Percentiles rank a stretch among this genome's conserved stretches.
phyloP scores from a whole-genome alignment of 805 yeast genomes.

The Myxozyma nipponensis region DNA sequence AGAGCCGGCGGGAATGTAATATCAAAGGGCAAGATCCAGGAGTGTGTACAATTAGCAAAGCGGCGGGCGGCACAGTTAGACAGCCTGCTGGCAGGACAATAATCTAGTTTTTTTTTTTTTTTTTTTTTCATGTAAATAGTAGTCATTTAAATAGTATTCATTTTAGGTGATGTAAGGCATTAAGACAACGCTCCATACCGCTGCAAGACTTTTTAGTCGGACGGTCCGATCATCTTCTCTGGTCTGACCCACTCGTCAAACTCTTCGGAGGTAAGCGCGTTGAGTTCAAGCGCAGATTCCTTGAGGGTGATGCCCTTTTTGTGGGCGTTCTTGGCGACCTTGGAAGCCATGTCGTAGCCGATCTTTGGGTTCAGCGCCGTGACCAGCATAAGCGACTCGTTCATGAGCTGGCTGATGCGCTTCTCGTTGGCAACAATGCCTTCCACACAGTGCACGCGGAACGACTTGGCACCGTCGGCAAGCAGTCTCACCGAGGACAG shows the following conservation, averaged over 20 bases:
- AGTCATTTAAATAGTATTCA: no score
- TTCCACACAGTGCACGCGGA: slow-evolving; percentile 91
- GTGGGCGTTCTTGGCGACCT: slow-evolving; percentile 98
- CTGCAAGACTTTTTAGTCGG: slow-evolving; percentile 14
- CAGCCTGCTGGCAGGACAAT: background rate
- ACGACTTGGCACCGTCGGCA: slow-evolving; percentile 85
- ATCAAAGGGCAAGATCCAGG: slow-evolving; percentile 4
- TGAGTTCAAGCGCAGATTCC: slow-evolving; percentile 89
- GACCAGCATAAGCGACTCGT: slow-evolving; percentile 95
- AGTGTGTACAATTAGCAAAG: slow-evolving; percentile 16
- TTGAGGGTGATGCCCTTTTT: slow-evolving; percentile 94
- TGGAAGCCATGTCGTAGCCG: slow-evolving; percentile 95
- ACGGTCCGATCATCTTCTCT: slow-evolving; percentile 95
- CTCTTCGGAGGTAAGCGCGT: slow-evolving; percentile 76
- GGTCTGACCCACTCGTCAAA: slow-evolving; percentile 97
- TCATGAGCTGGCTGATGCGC: slow-evolving; percentile 80
- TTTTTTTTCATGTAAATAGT: no score
- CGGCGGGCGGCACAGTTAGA: slow-evolving; percentile 18
- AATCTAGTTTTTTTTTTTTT: no score
- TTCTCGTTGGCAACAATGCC: slow-evolving; percentile 87
- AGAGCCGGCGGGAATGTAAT: slow-evolving; percentile 10
- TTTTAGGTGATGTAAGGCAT: no score
- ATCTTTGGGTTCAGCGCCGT: slow-evolving; percentile 98
- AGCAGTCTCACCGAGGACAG: slow-evolving; percentile 81
- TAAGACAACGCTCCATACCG: no score